Evolutionary conservation across 768 basidiomycete genomes (phyloP), one percentile per base, ranked within the genome.

Genomic region (Leccinum aurantiacum): DNA sequence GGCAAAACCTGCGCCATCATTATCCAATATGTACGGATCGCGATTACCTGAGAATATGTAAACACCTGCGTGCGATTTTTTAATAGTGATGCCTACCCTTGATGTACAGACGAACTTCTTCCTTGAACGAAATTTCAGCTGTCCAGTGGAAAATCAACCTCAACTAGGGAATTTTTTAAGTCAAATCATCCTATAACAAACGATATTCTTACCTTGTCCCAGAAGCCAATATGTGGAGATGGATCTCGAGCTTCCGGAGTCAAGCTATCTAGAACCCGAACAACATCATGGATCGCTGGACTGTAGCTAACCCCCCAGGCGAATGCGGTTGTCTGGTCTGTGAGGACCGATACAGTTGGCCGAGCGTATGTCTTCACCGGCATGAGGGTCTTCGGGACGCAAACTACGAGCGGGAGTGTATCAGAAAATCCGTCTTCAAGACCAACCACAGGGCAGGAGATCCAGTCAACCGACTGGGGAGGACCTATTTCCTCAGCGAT

Each of bases 311-410:
- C 84, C 15, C 91, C 91, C 95, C 95, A 98, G 15, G 89, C 84
- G 62, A 97, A 82, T 38, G 87, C 83, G 1, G 93, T 91, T 5
- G 87, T 80, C 33, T 77, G 79, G 22, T 82, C 75, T 5, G 89
- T 84, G n/a, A 78, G 76, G 52, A 97, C 81, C 19, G 81, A 79
- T 64, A 98, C 81, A 13, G 77, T 74, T 3, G 94, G 92, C 49
- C 83, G 81, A 1, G 91, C 90, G 67, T 95, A 97, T 8, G 89
- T 91, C 75, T 98, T 98, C 66, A 95, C 90, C 0, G 95, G 90
- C 91, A 95, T 96, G 59, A 93, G 88, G 0, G 94, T 95, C 73
- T 95, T 97, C 2, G 94, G 93, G 35, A 96, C 80, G 46, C 75
- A 63, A 44, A 95, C 73, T 25, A 77, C 77, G 51, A 95, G 80